Conservation (phyloP, 495 filamentous ascomycete genomes). For the Annulohypoxylon stygium region DNA sequence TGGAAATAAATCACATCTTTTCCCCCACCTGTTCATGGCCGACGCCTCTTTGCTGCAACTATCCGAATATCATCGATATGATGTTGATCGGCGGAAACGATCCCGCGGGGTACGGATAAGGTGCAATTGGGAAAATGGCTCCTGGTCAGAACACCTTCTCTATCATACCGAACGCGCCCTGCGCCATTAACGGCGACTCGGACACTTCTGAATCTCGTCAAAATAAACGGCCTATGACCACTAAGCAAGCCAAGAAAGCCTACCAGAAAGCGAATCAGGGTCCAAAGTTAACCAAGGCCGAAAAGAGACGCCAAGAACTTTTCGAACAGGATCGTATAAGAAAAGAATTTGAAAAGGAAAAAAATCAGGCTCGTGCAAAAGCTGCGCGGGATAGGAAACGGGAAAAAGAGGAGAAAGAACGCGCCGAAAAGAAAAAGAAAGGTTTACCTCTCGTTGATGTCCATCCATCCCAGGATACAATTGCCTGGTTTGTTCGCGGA, state of each 20-base stretch:
- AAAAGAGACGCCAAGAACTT: slow-evolving; percentile 56
- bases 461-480: slow-evolving; percentile 60
- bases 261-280: slow-evolving; percentile 51
- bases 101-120: slow-evolving; percentile 26
- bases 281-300: slow-evolving; percentile 57
- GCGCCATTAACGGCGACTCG: slow-evolving; percentile 42
- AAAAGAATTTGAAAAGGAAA: slow-evolving; percentile 61
- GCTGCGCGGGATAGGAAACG: slow-evolving; percentile 59
- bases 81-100: slow-evolving; percentile 22
- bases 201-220: slow-evolving; percentile 20
- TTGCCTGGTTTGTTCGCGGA: slow-evolving; percentile 56
- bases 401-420: slow-evolving; percentile 54
- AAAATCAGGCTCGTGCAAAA: slow-evolving; percentile 52
- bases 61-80: slow-evolving; percentile 18
- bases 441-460: slow-evolving; percentile 58
- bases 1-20: slow-evolving; percentile 2
- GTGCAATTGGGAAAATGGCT: slow-evolving; percentile 36
- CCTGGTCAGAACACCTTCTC: slow-evolving; percentile 52
- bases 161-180: slow-evolving; percentile 48
- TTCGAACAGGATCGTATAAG: slow-evolving; percentile 61
- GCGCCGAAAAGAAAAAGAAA: slow-evolving; percentile 56
- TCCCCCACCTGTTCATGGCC: slow-evolving; percentile 1
- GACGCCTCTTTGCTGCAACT: background rate
- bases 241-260: slow-evolving; percentile 59
- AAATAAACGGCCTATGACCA: slow-evolving; percentile 58